Evolutionary conservation across 306 rosid species (phyloP), one percentile per base, ranked within the genome.

Genomic region (Cucumis sativus): DNA sequence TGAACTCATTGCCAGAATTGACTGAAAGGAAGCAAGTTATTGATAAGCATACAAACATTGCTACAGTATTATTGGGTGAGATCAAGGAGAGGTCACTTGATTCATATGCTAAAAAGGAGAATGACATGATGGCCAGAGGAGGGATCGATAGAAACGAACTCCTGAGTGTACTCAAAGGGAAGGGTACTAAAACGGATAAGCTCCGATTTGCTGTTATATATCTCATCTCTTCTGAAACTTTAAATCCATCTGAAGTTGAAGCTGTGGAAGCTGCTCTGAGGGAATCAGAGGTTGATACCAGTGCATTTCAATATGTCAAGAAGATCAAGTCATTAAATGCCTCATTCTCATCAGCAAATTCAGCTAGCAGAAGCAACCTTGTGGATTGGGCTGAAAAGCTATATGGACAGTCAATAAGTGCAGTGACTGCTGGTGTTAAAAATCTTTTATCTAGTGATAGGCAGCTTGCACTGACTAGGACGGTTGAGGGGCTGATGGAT

Each of bases 351-450:
- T 86, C 96, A 0, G 95, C 97, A n/a, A 95, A 87, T 80, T 95
- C 97, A 82, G 97, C 97, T 70, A 89, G 90, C 89, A 81, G 96
- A 84, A 92, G 95, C 81, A 90, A 95, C 88, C 90, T 95, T 63
- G 98, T 95, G 15, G 98, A 95, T 83, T 95, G 98, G 98, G 98
- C 97, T 5, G 98, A 95, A 85, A 95, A 92, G 76, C 91, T 95
- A 41, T 95, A 95, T 64, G 97, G 98, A 52, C 98, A 93, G 84
- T 93, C 98, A 49, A 88, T 93, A 49, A 93, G 97, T 58, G 97
- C 92, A 6, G 97, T 95, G 86, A 92, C 98, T 14, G 98, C 98
- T 33, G 98, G 98, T 78, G 93, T 95, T 76, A 95, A 92, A 81
- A 95, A 92, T 82, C 91, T 95, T 40, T 80, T 95, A 61, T 95